Conservation (phyloP, 2,329 filamentous ascomycete species). For the Ophiostoma perfectum region DNA sequence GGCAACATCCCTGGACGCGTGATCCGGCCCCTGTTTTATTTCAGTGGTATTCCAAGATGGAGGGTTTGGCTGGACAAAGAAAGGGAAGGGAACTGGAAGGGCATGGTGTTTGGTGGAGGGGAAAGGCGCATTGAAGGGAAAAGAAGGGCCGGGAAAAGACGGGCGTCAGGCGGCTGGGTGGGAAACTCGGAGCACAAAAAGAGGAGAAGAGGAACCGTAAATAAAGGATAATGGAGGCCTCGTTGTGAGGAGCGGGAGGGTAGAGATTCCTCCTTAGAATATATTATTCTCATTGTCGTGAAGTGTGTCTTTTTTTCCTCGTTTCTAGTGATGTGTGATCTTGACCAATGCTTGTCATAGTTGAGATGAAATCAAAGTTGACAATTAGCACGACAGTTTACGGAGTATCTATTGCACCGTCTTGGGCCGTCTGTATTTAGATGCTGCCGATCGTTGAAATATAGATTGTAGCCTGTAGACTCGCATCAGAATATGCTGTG, state of each 20-base stretch:
- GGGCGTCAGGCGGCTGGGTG: too few relatives aligned
- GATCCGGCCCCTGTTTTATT: conserved; percentile 25
- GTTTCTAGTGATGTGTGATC: not conserved
- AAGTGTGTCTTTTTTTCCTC: too few relatives aligned
- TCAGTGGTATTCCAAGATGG: conserved; percentile 19
- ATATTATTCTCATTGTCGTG: too few relatives aligned
- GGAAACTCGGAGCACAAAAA: too few relatives aligned
- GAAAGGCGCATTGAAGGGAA: too few relatives aligned
- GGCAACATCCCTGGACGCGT: conserved; percentile 28
- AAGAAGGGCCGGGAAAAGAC: too few relatives aligned
- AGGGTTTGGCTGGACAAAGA: conserved; percentile 19
- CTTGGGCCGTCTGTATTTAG: not conserved
- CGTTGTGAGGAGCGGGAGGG: too few relatives aligned
- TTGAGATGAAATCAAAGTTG: not conserved
- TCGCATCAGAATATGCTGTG: not conserved
- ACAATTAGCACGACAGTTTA: not conserved
- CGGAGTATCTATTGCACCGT: not conserved
- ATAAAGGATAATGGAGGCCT: too few relatives aligned
- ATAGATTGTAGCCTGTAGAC: not conserved
- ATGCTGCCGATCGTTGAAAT: not conserved
- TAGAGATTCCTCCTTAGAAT: too few relatives aligned
- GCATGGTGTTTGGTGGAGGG: not conserved
- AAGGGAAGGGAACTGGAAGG: conserved; percentile 11
- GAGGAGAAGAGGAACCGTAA: too few relatives aligned
- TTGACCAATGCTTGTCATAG: not conserved